phyloP scores from a whole-genome alignment of 805 yeast genomes.

The Wickerhamomyces pijperi region DNA sequence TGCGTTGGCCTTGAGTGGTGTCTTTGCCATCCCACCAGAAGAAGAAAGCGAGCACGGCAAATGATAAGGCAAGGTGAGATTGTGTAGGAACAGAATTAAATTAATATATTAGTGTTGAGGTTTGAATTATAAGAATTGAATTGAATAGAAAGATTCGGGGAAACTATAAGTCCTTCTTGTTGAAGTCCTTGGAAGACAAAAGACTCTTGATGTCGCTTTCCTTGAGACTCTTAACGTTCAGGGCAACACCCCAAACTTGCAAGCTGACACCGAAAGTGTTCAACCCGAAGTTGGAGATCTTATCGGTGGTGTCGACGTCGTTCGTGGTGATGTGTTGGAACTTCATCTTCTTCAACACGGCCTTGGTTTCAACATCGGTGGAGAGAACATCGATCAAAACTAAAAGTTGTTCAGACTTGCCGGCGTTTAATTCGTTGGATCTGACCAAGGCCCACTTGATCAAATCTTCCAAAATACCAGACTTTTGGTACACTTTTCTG shows the following conservation, averaged over 20 bases:
- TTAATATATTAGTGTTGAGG: too few species aligned
- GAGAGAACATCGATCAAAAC: constrained; percentile 39
- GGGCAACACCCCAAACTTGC: constrained; percentile 17
- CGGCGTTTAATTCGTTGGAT: constrained; percentile 28
- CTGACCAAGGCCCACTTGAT: constrained; percentile 48
- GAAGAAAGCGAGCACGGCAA: constrained; percentile 26
- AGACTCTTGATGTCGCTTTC: background rate
- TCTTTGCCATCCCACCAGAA: constrained; percentile 62
- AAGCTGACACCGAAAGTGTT: constrained; percentile 9
- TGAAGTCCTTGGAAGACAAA: background rate
- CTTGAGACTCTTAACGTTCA: constrained; percentile 9
- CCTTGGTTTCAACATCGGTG: constrained; percentile 32
- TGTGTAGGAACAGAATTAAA: background rate
- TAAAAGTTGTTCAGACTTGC: constrained; percentile 22
- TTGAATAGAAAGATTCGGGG: too few species aligned
- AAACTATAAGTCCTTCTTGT: background rate
- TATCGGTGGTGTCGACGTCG: constrained; percentile 5
- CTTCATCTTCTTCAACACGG: constrained; percentile 28
- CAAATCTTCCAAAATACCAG: constrained; percentile 55
- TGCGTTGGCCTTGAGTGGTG: constrained; percentile 75
- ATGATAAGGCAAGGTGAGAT: too few species aligned
- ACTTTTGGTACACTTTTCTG: constrained; percentile 53
- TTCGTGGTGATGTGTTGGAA: constrained; percentile 26
- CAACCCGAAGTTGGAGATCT: constrained; percentile 1
- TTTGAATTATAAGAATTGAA: too few species aligned